Conservation (phyloP, 768 basidiomycete species). For the Amanita rimosa region DNA sequence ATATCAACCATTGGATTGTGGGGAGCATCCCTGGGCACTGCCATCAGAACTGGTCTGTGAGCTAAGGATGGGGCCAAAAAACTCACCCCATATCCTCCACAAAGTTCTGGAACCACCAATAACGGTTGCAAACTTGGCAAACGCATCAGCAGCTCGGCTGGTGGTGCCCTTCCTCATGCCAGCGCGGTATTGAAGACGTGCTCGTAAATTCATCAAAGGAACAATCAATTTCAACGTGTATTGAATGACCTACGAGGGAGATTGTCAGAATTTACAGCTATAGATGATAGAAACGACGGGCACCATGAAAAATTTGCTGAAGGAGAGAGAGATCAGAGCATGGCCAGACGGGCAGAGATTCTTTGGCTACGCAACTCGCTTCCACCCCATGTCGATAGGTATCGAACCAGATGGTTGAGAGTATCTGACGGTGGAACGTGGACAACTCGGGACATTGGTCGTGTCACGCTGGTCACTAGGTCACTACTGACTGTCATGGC, state of each 20-base stretch:
- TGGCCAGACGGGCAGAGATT: not conserved
- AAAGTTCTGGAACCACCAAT: conserved; percentile 62
- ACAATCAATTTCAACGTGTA: conserved; percentile 61
- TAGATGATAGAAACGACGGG: not conserved
- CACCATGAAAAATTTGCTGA: conserved; percentile 71
- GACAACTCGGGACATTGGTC: conserved; percentile 38
- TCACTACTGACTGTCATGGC: conserved; percentile 34
- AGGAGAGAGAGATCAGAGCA: conserved; percentile 9
- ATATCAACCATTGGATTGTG: conserved; percentile 71
- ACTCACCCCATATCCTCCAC: conserved; percentile 69
- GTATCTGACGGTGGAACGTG: conserved; percentile 47
- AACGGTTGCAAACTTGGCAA: conserved; percentile 40
- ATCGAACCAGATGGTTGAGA: conserved; percentile 64
- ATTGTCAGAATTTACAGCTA: not conserved
- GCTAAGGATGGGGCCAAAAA: not conserved
- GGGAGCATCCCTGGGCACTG: conserved; percentile 51
- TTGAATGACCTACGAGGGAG: conserved; percentile 47
- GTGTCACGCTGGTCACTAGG: not conserved
- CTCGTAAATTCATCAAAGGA: conserved; percentile 56
- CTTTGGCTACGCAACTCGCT: conserved; percentile 59
- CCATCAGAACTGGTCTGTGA: not conserved
- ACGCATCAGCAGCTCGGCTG: conserved; percentile 42
- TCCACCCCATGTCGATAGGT: conserved; percentile 75
- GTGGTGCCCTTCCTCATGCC: conserved; percentile 43
- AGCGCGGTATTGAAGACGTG: conserved; percentile 53